A percentile compares a stretch with the other conserved stretches of the same genome.
These are phyloP conservation scores for Linnemannia hyalina DNA, from an alignment of 192 early-diverging fungal species.

Conservation along the genomic window DNA sequence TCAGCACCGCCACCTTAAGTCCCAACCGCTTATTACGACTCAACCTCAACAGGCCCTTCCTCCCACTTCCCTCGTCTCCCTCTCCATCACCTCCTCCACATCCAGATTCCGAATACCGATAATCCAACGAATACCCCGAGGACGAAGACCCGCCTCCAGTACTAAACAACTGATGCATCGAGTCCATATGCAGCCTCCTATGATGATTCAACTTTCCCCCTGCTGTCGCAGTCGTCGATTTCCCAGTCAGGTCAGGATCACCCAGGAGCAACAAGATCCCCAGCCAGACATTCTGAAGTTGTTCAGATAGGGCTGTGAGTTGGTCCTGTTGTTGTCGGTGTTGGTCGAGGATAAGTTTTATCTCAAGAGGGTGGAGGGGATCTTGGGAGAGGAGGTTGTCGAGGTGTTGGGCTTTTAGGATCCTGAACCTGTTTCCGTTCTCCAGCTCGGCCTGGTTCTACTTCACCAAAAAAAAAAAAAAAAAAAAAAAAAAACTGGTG, in stretches of 20 bases:
- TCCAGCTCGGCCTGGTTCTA: slow-evolving; percentile 34
- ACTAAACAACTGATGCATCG: slow-evolving; percentile 4
- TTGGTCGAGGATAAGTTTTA: background rate
- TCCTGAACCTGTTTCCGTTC: slow-evolving; percentile 12
- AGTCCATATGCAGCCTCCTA: slow-evolving; percentile 9
- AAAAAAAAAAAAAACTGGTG: background rate
- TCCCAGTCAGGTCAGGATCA: background rate
- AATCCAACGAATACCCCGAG: slow-evolving; percentile 19
- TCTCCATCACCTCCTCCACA: background rate
- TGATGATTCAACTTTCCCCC: background rate
- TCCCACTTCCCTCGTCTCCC: background rate
- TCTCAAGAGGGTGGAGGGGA: background rate
- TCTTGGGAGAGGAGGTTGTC: slow-evolving; percentile 31
- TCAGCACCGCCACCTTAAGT: slow-evolving; percentile 34
- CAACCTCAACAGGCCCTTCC: background rate
- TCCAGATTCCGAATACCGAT: background rate
- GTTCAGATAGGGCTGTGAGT: slow-evolving; percentile 5
- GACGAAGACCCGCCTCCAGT: slow-evolving; percentile 16
- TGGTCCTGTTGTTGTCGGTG: slow-evolving; percentile 19
- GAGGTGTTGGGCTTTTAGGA: slow-evolving; percentile 33
- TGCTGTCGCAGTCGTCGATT: background rate
- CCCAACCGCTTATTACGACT: slow-evolving; percentile 21
- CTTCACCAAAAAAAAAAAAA: background rate
- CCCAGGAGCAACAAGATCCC: slow-evolving; percentile 24
- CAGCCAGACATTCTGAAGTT: slow-evolving; percentile 32